Conservation (phyloP, 2,329 filamentous ascomycete genomes). For the Cladophialophora exuberans region DNA sequence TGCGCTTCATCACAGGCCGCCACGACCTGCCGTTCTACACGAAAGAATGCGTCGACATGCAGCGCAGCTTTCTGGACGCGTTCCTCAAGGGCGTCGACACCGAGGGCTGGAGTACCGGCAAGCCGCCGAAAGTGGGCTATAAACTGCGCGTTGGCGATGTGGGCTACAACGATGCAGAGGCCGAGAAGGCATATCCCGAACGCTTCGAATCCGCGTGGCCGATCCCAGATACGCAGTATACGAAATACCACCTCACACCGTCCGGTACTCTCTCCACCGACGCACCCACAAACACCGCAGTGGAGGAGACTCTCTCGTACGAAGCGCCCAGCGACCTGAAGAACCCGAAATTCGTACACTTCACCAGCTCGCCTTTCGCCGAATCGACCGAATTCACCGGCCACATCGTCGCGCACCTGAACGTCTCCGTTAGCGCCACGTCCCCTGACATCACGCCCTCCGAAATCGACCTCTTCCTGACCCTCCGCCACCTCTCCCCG, state of each 20-base stretch:
- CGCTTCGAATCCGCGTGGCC: slow-evolving; percentile 68
- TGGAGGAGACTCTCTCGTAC: slow-evolving; percentile 56
- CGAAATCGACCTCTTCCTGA: slow-evolving; percentile 60
- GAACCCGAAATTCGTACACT: slow-evolving; percentile 59
- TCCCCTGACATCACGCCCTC: slow-evolving; percentile 46
- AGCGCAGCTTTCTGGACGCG: slow-evolving; percentile 69
- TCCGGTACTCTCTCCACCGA: slow-evolving; percentile 45
- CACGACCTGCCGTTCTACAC: slow-evolving; percentile 77
- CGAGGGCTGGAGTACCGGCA: slow-evolving; percentile 44
- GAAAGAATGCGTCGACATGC: slow-evolving; percentile 67
- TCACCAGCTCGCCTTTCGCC: slow-evolving; percentile 61
- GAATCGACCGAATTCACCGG: slow-evolving; percentile 71
- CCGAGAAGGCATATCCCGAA: slow-evolving; percentile 59
- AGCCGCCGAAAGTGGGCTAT: slow-evolving; percentile 59
- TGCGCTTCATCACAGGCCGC: slow-evolving; percentile 70
- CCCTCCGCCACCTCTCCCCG: slow-evolving; percentile 55
- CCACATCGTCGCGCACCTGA: slow-evolving; percentile 66
- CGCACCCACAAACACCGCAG: slow-evolving; percentile 35
- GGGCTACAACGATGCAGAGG: slow-evolving; percentile 66
- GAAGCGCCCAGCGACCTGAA: slow-evolving; percentile 62
- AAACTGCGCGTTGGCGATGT: slow-evolving; percentile 68
- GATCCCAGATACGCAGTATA: slow-evolving; percentile 67
- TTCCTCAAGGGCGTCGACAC: slow-evolving; percentile 71
- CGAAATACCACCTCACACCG: slow-evolving; percentile 61
- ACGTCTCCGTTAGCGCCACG: slow-evolving; percentile 57